phyloP scores from a whole-genome alignment of 768 basidiomycete species.

The Collybiopsis luxurians region DNA sequence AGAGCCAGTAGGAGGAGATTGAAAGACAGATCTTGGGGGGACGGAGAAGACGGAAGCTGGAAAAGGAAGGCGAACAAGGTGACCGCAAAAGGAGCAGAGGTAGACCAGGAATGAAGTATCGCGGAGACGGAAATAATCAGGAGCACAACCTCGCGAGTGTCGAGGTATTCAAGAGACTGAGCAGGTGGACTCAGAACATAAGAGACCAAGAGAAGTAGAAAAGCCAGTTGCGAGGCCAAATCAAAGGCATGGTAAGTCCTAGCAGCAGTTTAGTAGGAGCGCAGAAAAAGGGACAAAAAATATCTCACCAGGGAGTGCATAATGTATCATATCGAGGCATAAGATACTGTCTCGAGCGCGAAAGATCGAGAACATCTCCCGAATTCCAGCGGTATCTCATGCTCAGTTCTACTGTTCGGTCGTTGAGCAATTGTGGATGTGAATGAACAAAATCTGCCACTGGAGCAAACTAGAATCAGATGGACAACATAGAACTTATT shows the following conservation, averaged over 20 bases:
- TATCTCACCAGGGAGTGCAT: conserved; percentile 44
- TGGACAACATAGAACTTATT: background rate
- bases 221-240: conserved; percentile 32
- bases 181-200: conserved; percentile 41
- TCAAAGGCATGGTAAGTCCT: conserved; percentile 48
- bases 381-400: conserved; percentile 39
- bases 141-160: conserved; percentile 34
- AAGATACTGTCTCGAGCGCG: conserved; percentile 6
- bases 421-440: conserved; percentile 30
- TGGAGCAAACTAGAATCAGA: conserved; percentile 15
- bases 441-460: conserved; percentile 40
- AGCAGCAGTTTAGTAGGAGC: background rate
- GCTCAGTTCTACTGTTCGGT: conserved; percentile 39
- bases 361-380: conserved; percentile 12
- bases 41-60: conserved; percentile 39
- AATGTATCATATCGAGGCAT: conserved; percentile 32
- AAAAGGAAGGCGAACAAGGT: conserved; percentile 39
- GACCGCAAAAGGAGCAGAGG: conserved; percentile 33
- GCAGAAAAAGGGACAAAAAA: background rate
- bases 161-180: conserved; percentile 17
- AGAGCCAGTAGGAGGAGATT: conserved; percentile 37
- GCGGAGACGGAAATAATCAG: conserved; percentile 37
- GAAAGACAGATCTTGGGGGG: conserved; percentile 39
- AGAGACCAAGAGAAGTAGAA: conserved; percentile 39
- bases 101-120: conserved; percentile 28